phyloP scores from a whole-genome alignment of 148 eudicot species.

The Polygonum maritimum region DNA sequence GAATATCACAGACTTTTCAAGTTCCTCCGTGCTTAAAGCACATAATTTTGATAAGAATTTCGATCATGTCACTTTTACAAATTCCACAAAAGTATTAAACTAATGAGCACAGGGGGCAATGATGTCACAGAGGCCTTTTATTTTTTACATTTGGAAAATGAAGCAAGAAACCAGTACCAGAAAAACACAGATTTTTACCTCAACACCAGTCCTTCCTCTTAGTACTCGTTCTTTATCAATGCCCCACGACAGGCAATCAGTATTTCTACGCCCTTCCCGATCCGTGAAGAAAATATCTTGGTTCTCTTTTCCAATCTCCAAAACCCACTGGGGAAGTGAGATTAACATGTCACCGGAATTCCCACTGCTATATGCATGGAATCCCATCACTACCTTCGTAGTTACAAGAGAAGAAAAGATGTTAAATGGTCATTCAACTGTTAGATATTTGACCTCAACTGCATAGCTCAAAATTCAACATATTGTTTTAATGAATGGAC shows the following conservation, averaged over 20 bases:
- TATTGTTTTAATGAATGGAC: not conserved
- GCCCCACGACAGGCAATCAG: conserved; percentile 62
- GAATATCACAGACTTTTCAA: not conserved
- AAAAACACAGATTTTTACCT: conserved; percentile 27
- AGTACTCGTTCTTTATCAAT: conserved; percentile 58
- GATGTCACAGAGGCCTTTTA: not conserved
- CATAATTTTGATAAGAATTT: not conserved
- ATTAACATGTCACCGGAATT: conserved; percentile 35
- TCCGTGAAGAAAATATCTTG: conserved; percentile 71
- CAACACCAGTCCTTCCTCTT: conserved; percentile 61
- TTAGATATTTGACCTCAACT: not conserved
- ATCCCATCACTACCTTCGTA: conserved; percentile 55
- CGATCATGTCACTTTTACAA: not conserved
- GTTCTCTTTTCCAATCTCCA: conserved; percentile 63
- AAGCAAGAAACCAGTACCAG: not conserved
- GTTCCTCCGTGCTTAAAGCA: not conserved
- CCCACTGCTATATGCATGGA: conserved; percentile 52
- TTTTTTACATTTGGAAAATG: not conserved
- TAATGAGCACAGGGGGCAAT: not conserved
- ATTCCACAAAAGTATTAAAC: not conserved
- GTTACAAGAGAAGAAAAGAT: not conserved
- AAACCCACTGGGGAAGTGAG: conserved; percentile 68
- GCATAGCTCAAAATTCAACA: not conserved
- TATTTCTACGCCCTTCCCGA: conserved; percentile 64
- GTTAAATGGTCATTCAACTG: not conserved